Evolutionary conservation across 441 rosid genomes (phyloP).

Genomic region (Gossypium laxum): DNA sequence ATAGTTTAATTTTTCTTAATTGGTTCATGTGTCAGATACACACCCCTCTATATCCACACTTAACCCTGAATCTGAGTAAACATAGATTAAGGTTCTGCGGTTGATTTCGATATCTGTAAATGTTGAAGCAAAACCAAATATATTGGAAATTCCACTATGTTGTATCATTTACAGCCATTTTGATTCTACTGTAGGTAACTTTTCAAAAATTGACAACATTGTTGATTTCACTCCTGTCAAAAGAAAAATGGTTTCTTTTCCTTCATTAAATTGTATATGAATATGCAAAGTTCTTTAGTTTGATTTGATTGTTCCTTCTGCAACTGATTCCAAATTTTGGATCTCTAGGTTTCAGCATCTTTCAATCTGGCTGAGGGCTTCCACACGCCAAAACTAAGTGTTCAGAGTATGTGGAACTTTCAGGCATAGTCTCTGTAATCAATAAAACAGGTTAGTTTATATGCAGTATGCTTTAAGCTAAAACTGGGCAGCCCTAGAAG

Average conservation of each 20-base stretch:
- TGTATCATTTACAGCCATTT: background rate
- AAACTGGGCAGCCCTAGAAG: too few species aligned
- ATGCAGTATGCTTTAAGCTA: too few species aligned
- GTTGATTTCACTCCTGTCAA: background rate
- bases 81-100: background rate
- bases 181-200: background rate
- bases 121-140: background rate
- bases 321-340: background rate
- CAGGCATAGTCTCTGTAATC: constrained; percentile 14
- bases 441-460: too few species aligned
- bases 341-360: constrained; percentile 23
- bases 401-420: constrained; percentile 28
- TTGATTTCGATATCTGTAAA: background rate
- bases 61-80: background rate
- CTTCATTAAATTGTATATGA: background rate
- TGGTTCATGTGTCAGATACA: background rate
- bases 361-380: constrained; percentile 24
- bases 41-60: background rate
- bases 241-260: background rate
- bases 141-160: background rate
- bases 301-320: background rate
- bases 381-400: constrained; percentile 20
- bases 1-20: background rate
- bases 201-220: background rate
- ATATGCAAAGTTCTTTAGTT: background rate